Conservation (phyloP, 768 basidiomycete genomes). For the Tricholoma bakamatsutake region DNA sequence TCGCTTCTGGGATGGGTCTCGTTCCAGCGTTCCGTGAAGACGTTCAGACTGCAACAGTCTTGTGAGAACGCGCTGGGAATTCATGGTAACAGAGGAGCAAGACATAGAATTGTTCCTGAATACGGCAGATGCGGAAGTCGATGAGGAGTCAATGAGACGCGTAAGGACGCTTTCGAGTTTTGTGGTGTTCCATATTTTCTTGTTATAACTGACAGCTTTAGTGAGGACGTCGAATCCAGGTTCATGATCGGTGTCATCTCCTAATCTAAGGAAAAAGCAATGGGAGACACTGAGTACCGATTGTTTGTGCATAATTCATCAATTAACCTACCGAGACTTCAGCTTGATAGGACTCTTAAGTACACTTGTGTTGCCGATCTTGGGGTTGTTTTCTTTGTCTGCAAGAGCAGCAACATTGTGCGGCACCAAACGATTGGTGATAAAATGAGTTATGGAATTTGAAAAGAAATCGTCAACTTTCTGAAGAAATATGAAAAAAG, state of each 20-base stretch:
- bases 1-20: conserved; percentile 84
- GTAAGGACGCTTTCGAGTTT: conserved; percentile 71
- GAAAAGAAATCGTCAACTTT: conserved; percentile 86
- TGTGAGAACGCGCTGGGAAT: conserved; percentile 45
- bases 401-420: conserved; percentile 24
- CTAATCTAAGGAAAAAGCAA: not conserved
- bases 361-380: conserved; percentile 19
- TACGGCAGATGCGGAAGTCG: conserved; percentile 19
- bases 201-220: conserved; percentile 63
- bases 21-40: conserved; percentile 82
- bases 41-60: conserved; percentile 76
- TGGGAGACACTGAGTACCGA: not conserved
- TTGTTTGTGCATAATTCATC: not conserved
- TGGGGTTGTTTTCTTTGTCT: conserved; percentile 66
- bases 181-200: conserved; percentile 81
- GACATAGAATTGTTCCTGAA: conserved; percentile 1
- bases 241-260: conserved; percentile 8
- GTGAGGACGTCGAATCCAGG: conserved; percentile 43
- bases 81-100: conserved; percentile 20
- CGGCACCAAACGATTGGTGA: conserved; percentile 53
- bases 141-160: conserved; percentile 47
- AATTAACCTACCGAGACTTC: conserved; percentile 43
- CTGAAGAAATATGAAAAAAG: conserved; percentile 33
- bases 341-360: conserved; percentile 66
- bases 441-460: conserved; percentile 79